Evolutionary conservation across 192 early-diverging fungal species (phyloP), one percentile per base, ranked within the genome.

Genomic region (Coemansia sp.): DNA sequence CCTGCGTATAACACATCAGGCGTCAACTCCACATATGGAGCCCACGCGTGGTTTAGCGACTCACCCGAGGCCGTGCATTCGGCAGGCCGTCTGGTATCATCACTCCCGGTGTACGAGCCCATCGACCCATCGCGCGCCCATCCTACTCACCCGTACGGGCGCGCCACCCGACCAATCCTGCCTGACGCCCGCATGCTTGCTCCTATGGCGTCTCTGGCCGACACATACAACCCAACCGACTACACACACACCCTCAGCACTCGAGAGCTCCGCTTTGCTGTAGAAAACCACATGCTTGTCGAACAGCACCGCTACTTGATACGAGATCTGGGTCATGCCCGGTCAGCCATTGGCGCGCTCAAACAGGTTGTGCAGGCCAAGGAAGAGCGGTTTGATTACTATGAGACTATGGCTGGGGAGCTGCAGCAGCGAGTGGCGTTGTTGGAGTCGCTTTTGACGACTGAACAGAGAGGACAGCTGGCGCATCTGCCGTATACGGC

Each of bases 261-360:
- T 63, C 70, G 76, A 8, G 76, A 79, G 53, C 64, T 79, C 17
- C 59, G 76, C 1, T 73, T 79, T 42, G 71, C 76, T 0, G 67
- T 79, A 8, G 76, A 79, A 25, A 79, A 79, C 61, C 71, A 73
- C 11, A 73, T 79, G 71, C 63, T 79, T 3, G 71, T 79, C n/a
- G 76, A 79, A 18, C 76, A 79, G 57, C 76, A 79, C 53, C 52
- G 70, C 14, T 79, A 70, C 47, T 17, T 79, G 63, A 79, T 79
- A 20, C 70, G 76, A 21, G 70, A 79, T 25, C 25, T 79, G 15
- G 76, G 76, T 5, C 76, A 79, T 42, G 76, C 76, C 3, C 70
- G 76, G 20, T 68, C 76, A 3, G 76, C 76, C 5, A 79, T 79
- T 14, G 37, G 67, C 2, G 76, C 76, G 7, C 52, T 79, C 0